These are phyloP conservation scores for Neopestalotiopsis rosae DNA, from an alignment of 2,329 filamentous ascomycete genomes.

Conservation along the genomic window DNA sequence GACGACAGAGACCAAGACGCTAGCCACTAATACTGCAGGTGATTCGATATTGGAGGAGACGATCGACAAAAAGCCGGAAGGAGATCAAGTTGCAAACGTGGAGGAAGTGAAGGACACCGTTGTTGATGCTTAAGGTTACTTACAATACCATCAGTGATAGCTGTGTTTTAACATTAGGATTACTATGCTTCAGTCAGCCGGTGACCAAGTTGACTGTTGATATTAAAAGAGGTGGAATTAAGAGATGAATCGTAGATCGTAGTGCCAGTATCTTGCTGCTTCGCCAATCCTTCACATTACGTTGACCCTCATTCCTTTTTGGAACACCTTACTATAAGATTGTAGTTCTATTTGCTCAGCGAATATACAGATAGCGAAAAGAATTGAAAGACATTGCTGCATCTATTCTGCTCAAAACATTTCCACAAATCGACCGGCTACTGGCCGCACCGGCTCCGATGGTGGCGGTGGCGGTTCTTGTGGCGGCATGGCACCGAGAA, in stretches of 20 bases:
- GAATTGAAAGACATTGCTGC: neutral
- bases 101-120: conserved; percentile 33
- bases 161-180: neutral
- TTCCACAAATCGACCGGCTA: no score
- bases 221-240: neutral
- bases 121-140: conserved; percentile 17
- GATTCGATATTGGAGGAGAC: conserved; percentile 37
- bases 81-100: conserved; percentile 35
- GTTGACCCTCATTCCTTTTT: neutral
- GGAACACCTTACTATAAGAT: neutral
- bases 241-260: neutral
- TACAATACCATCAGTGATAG: conserved; percentile 6
- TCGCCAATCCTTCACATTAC: neutral
- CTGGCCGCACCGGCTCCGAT: neutral
- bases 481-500: neutral
- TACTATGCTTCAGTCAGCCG: no score
- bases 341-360: neutral
- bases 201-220: neutral
- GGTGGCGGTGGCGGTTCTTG: neutral
- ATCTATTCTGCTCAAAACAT: no score
- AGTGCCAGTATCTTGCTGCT: neutral
- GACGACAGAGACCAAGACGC: conserved; percentile 32
- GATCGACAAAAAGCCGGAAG: conserved; percentile 32
- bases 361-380: neutral
- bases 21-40: conserved; percentile 37